Evolutionary conservation across 495 filamentous ascomycete genomes (phyloP).

Genomic region (Annulohypoxylon stygium): DNA sequence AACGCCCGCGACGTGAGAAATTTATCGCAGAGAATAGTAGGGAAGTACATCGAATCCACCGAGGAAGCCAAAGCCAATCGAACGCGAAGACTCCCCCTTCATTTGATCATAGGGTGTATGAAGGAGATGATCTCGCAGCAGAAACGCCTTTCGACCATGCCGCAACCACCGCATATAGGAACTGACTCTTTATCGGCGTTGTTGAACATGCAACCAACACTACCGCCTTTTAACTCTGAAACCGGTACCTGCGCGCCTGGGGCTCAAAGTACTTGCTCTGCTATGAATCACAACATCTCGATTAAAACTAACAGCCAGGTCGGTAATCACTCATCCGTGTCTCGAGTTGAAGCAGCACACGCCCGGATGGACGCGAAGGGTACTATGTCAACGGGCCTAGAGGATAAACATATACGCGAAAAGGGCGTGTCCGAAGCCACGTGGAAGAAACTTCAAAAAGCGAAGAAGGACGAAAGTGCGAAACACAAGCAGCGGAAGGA

Average conservation of each 20-base stretch:
- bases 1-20: neutral
- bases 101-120: no score
- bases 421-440: neutral
- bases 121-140: neutral
- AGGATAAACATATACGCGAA: neutral
- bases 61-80: no score
- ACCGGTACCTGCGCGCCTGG: neutral
- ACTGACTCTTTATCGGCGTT: no score
- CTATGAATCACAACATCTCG: neutral
- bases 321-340: neutral
- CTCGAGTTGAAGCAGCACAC: neutral
- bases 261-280: neutral
- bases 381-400: neutral
- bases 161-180: neutral
- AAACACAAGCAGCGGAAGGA: neutral
- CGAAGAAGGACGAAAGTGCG: neutral
- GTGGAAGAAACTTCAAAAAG: neutral
- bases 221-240: neutral
- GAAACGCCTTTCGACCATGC: neutral
- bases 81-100: no score
- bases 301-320: neutral
- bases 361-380: neutral
- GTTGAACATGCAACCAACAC: no score
- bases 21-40: neutral
- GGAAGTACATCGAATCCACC: neutral